phyloP scores from a whole-genome alignment of 1,284 basidiomycete genomes.

The Malassezia yamatoensis region DNA sequence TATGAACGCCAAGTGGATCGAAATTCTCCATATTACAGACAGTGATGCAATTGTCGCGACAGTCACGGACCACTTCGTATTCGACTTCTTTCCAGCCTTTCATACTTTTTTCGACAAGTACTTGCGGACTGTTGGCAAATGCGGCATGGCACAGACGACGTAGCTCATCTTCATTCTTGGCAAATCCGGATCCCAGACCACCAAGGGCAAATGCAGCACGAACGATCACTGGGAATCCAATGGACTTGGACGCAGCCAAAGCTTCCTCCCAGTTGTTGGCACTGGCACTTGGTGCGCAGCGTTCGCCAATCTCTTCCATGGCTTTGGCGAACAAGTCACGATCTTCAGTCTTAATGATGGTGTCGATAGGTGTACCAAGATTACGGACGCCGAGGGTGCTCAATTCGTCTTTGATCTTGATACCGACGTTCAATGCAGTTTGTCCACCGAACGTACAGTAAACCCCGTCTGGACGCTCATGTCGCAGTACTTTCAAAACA shows the following conservation, averaged over 20 bases:
- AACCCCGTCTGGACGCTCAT: conserved; percentile 94
- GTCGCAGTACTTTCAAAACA: conserved; percentile 95
- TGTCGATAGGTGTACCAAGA: conserved; percentile 80
- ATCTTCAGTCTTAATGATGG: conserved; percentile 70
- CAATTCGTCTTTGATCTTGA: conserved; percentile 83
- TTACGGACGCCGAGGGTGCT: conserved; percentile 89
- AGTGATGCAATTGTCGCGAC: conserved; percentile 73
- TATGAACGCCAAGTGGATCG: conserved; percentile 95
- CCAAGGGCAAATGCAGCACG: conserved; percentile 96
- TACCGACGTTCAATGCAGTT: conserved; percentile 93
- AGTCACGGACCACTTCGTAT: conserved; percentile 97
- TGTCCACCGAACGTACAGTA: conserved; percentile 96
- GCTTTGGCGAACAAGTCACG: conserved; percentile 94
- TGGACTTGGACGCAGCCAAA: conserved; percentile 75
- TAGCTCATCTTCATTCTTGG: conserved; percentile 85
- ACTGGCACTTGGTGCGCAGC: conserved; percentile 89
- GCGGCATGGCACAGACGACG: conserved; percentile 85
- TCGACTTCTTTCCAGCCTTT: conserved; percentile 99
- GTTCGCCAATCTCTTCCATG: conserved; percentile 94
- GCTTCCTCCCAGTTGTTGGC: conserved; percentile 91
- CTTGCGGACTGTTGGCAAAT: conserved; percentile 83
- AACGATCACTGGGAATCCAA: conserved; percentile 95
- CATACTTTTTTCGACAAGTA: conserved; percentile 93
- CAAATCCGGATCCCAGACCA: conserved; percentile 96
- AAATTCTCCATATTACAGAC: conserved; percentile 99